Evolutionary conservation across 805 yeast genomes (phyloP).

Genomic region (Priceomyces fermenticarens): DNA sequence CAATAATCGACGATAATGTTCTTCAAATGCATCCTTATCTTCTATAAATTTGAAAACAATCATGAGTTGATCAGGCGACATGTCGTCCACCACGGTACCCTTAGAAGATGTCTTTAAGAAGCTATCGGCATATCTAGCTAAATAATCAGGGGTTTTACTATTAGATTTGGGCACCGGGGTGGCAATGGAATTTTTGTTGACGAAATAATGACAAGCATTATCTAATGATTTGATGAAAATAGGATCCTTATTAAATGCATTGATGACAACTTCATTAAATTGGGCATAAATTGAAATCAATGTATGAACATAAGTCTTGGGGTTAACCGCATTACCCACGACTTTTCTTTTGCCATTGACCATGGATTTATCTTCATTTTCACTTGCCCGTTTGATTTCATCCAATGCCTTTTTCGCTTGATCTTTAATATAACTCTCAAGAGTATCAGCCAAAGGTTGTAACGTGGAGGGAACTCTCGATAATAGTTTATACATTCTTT

Average conservation of each 20-base stretch:
- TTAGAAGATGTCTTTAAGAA: slow-evolving; percentile 74
- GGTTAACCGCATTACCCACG: slow-evolving; percentile 46
- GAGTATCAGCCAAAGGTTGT: slow-evolving; percentile 69
- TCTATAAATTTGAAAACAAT: slow-evolving; percentile 81
- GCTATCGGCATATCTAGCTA: slow-evolving; percentile 86
- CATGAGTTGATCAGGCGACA: slow-evolving; percentile 84
- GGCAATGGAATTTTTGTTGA: slow-evolving; percentile 81
- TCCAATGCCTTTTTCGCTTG: slow-evolving; percentile 51
- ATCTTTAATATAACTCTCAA: slow-evolving; percentile 66
- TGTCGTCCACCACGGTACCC: slow-evolving; percentile 65
- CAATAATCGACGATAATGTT: slow-evolving; percentile 81
- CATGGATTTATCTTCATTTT: slow-evolving; percentile 15
- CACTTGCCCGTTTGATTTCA: slow-evolving; percentile 41
- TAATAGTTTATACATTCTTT: slow-evolving; percentile 72
- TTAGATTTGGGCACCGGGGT: slow-evolving; percentile 53
- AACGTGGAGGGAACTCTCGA: slow-evolving; percentile 77
- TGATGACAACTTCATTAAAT: slow-evolving; percentile 61
- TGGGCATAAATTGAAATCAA: slow-evolving; percentile 67
- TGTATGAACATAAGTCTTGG: slow-evolving; percentile 77
- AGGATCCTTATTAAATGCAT: slow-evolving; percentile 70
- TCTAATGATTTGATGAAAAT: slow-evolving; percentile 85
- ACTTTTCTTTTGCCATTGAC: slow-evolving; percentile 14
- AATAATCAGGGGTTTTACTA: slow-evolving; percentile 87
- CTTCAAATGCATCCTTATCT: slow-evolving; percentile 94
- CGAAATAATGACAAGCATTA: slow-evolving; percentile 79